Evolutionary conservation across 208 protist genomes (phyloP), one percentile per base, ranked within the genome.

Genomic region (Vickermania ingenoplastis): DNA sequence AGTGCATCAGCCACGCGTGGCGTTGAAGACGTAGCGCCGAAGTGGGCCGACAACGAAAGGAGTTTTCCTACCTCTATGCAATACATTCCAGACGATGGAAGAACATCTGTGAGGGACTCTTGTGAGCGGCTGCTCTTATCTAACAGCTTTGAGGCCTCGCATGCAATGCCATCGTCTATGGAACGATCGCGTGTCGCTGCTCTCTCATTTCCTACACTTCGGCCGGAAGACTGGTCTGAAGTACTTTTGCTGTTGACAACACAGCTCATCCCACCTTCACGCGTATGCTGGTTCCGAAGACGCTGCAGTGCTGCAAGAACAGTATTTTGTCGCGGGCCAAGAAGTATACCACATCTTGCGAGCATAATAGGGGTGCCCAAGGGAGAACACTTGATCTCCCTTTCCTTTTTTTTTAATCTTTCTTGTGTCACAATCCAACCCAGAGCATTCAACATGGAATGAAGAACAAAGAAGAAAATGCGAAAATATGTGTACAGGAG

Each of bases 1-100:
- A 89, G 65, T 0, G 65, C 67, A n/a, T 86, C 76, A n/a, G 57
- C 50, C 22, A 94, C 79, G 0, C 81, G 81, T 1, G 67, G 66
- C 7, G 69, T 73, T 0, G 70, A 77, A 3, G 79, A 89, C 31
- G 79, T 49, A 31, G 71, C 83, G 22, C 76, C 76, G 68, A 94
- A 94, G 3, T 65, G 54, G n/a, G 83, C 77, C 28, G 70, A 76
- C 11, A 75, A 62, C 28, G 63, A 59, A 23, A 94, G 65, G 53
- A 94, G 53, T 63, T 91, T 94, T 7, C 84, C 84, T 4, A 88
- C 76, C 63, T 94, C 87, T 23, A 79, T 61, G 24, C 68, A 66
- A 63, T 83, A 94, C 7, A 26, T 0, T 0, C 73, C 53, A 4
- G 70, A 76, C n/a, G 36, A 61, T 17, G 25, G 24, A 11, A 72